These are phyloP conservation scores for Warburgia ugandensis DNA, from an alignment of 164 flowering plant genomes.

Conservation along the genomic window DNA sequence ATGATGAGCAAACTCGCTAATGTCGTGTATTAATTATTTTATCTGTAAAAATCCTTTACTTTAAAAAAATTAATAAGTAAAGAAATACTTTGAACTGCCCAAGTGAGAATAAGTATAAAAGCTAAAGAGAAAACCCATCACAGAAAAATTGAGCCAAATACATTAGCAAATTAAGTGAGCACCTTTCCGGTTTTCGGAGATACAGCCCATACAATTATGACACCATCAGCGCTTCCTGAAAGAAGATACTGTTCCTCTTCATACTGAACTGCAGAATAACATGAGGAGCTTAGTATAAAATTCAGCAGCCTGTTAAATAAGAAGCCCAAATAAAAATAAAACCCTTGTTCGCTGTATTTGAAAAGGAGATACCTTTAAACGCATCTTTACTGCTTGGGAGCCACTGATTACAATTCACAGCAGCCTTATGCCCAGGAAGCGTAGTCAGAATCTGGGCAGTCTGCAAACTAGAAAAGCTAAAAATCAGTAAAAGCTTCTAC, in stretches of 20 bases:
- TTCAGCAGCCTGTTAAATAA: background rate
- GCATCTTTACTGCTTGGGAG: conserved; percentile 71
- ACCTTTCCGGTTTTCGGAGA: conserved; percentile 55
- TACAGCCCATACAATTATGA: conserved; percentile 71
- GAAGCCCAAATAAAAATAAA: background rate
- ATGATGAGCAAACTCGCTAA: no score
- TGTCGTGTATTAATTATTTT: no score
- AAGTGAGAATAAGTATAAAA: background rate
- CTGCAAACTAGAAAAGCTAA: conserved; percentile 24
- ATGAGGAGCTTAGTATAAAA: conserved; percentile 7
- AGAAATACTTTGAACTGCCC: background rate
- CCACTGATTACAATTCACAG: conserved; percentile 89
- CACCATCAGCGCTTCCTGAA: conserved; percentile 86
- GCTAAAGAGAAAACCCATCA: background rate
- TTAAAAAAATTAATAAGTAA: background rate
- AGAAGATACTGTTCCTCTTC: conserved; percentile 60
- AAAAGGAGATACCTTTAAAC: conserved; percentile 48
- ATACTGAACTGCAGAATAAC: conserved; percentile 40
- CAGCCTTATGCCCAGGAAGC: conserved; percentile 82
- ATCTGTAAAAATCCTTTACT: background rate
- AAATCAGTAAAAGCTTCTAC: background rate
- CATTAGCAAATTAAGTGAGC: no score
- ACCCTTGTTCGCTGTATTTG: background rate
- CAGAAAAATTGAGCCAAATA: background rate
- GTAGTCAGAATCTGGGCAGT: conserved; percentile 77